Conservation (phyloP, 106 monocot genomes). For the Dioscorea alata region DNA sequence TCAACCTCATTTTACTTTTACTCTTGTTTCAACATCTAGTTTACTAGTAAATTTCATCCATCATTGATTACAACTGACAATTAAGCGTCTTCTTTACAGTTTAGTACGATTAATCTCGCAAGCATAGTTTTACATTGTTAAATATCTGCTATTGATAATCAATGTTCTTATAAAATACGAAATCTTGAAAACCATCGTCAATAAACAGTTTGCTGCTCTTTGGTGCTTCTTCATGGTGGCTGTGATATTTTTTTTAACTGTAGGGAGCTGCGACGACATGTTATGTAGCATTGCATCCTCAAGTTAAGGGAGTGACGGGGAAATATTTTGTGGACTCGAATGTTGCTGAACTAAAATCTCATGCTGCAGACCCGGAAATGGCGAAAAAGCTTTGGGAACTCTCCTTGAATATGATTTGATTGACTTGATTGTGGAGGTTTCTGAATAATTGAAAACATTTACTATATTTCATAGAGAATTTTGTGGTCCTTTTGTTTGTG, state of each 20-base stretch:
- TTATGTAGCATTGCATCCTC: conserved; percentile 9
- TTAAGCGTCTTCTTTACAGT: background rate
- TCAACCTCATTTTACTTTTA: too few species aligned
- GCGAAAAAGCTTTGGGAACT: conserved; percentile 4
- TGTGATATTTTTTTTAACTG: background rate
- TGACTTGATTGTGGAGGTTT: background rate
- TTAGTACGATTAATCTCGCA: background rate
- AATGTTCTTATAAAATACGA: too few species aligned
- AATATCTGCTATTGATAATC: background rate
- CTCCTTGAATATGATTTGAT: background rate
- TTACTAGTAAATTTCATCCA: too few species aligned
- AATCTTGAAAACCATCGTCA: background rate
- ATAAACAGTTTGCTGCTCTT: background rate
- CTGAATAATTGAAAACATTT: too few species aligned
- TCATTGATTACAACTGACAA: background rate
- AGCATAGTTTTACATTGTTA: background rate
- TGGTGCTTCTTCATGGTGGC: background rate
- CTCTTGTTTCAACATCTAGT: too few species aligned
- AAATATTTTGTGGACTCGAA: conserved; percentile 3
- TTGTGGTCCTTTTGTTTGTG: too few species aligned
- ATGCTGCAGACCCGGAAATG: background rate
- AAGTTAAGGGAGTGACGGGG: conserved; percentile 1
- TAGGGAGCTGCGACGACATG: conserved; percentile 45
- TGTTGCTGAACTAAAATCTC: background rate
- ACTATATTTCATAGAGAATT: too few species aligned